A percentile compares a stretch with the other conserved stretches of the same genome.
phyloP scores from a whole-genome alignment of 139 green algal genomes.

The Klebsormidium nitens region DNA sequence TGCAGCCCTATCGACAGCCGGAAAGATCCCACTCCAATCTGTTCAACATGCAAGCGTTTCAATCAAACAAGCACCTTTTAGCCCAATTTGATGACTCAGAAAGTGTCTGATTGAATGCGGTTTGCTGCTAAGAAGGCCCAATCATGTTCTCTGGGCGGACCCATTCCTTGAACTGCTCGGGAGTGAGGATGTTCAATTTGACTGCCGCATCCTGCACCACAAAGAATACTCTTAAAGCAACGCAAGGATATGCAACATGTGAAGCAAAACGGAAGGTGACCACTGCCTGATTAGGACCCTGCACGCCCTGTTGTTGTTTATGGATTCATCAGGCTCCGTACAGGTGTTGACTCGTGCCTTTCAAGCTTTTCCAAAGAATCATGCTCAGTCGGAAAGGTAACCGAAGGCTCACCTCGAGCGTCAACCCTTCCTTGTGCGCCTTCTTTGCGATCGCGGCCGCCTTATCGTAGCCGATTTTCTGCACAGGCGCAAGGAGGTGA shows the following conservation, averaged over 20 bases:
- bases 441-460: conserved; percentile 90
- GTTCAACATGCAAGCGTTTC: too few species aligned
- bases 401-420: conserved; percentile 36
- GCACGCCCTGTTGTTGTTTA: neutral
- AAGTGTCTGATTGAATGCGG: too few species aligned
- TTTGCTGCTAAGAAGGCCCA: too few species aligned
- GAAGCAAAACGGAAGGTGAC: neutral
- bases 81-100: too few species aligned
- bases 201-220: conserved; percentile 63
- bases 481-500: conserved; percentile 33
- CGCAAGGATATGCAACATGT: neutral
- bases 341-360: too few species aligned
- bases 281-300: conserved; percentile 3
- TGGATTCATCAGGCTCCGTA: too few species aligned
- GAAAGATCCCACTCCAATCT: too few species aligned
- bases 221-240: conserved; percentile 52
- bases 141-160: conserved; percentile 86
- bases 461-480: conserved; percentile 89
- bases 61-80: too few species aligned
- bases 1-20: too few species aligned
- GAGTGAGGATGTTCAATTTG: conserved; percentile 60
- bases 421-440: conserved; percentile 85
- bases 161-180: conserved; percentile 78
- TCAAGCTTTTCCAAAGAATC: too few species aligned
- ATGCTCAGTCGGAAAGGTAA: neutral